A percentile compares a stretch with the other conserved stretches of the same genome.
phyloP scores from a whole-genome alignment of 2,329 filamentous ascomycete species.

The Nemania sp. region DNA sequence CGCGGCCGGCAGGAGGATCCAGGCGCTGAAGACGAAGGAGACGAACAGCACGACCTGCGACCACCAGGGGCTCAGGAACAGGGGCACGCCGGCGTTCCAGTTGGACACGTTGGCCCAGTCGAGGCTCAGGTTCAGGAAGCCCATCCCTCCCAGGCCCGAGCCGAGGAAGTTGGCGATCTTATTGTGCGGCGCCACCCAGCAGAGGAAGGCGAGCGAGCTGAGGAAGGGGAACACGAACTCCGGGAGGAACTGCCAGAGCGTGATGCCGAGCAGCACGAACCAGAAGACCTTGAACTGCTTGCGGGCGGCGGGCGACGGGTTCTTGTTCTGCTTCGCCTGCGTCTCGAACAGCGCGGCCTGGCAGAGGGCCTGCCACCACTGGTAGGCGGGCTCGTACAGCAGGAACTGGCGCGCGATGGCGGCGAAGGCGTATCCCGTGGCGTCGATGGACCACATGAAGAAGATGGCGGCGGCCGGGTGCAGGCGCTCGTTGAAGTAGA shows the following conservation, averaged over 20 bases:
- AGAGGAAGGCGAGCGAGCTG: constrained; percentile 63
- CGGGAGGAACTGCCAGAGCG: constrained; percentile 65
- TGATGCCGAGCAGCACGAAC: constrained; percentile 54
- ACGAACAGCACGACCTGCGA: constrained; percentile 60
- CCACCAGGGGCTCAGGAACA: constrained; percentile 63
- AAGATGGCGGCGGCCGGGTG: constrained; percentile 59
- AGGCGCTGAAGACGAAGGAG: constrained; percentile 60
- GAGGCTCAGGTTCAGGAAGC: constrained; percentile 61
- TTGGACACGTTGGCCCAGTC: constrained; percentile 66
- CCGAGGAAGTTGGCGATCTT: constrained; percentile 63
- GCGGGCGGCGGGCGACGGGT: constrained; percentile 52
- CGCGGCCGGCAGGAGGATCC: constrained; percentile 61
- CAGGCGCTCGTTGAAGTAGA: constrained; percentile 59
- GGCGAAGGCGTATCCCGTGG: constrained; percentile 62
- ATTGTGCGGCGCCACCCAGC: constrained; percentile 65
- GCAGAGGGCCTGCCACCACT: constrained; percentile 56
- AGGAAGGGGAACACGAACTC: constrained; percentile 65
- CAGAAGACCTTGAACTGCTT: constrained; percentile 64
- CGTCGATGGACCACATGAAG: constrained; percentile 64
- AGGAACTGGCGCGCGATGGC: constrained; percentile 61
- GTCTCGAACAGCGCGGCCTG: constrained; percentile 65
- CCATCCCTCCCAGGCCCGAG: constrained; percentile 65
- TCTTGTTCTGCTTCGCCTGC: constrained; percentile 55
- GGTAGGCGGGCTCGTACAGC: constrained; percentile 61
- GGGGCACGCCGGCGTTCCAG: constrained; percentile 46